A percentile compares a stretch with the other conserved stretches of the same genome.
phyloP scores from a whole-genome alignment of 2,329 filamentous ascomycete genomes.

The Talaromyces albobiverticillius region DNA sequence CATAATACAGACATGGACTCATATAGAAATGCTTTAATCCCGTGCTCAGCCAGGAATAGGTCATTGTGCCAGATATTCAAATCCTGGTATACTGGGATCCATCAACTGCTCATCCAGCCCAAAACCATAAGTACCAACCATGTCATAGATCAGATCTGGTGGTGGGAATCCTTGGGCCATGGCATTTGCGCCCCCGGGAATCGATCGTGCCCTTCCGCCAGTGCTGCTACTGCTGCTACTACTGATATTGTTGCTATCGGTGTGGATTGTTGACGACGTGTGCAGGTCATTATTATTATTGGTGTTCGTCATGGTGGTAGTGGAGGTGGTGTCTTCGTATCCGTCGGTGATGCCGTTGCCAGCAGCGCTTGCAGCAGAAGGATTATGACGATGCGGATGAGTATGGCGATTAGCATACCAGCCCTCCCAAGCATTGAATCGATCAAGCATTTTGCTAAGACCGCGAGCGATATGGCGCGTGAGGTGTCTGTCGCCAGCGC shows the following conservation, averaged over 20 bases:
- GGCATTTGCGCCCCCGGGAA: constrained; percentile 40
- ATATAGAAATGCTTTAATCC: not conserved
- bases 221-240: not conserved
- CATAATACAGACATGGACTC: not conserved
- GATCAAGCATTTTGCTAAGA: constrained; percentile 40
- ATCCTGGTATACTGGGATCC: constrained; percentile 41
- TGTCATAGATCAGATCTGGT: constrained; percentile 41
- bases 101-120: constrained; percentile 40
- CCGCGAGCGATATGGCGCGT: constrained; percentile 42
- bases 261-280: not conserved
- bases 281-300: not conserved
- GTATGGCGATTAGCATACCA: constrained; percentile 21
- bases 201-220: constrained; percentile 20
- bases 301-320: not conserved
- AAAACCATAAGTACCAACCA: constrained; percentile 44
- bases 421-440: constrained; percentile 39
- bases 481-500: constrained; percentile 40
- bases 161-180: constrained; percentile 42
- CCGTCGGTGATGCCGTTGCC: not conserved
- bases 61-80: constrained; percentile 35
- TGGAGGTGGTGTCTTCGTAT: not conserved
- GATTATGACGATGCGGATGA: not conserved
- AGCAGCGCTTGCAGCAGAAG: not conserved
- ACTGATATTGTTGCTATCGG: not conserved
- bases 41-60: no score